phyloP scores from a whole-genome alignment of 805 yeast species.

The Candida incommunis region DNA sequence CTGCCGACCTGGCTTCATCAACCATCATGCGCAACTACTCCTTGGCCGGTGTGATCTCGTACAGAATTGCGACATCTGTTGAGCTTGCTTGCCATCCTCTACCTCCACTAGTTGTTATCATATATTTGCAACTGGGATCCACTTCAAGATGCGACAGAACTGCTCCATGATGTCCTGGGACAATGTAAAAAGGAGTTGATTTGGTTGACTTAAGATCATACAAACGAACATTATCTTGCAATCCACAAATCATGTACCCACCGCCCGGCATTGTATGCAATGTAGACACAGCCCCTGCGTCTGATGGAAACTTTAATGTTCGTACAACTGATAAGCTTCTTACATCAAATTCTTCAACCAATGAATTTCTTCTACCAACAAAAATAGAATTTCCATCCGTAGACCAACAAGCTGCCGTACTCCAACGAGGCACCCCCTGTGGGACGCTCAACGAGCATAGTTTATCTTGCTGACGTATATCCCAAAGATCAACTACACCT shows the following conservation, averaged over 20 bases:
- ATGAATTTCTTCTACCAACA: conserved; percentile 81
- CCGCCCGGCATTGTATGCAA: conserved; percentile 70
- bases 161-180: conserved; percentile 97
- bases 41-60: conserved; percentile 45
- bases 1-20: too few relatives aligned
- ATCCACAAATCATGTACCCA: conserved; percentile 71
- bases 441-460: conserved; percentile 41
- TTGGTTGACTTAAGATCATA: conserved; percentile 46
- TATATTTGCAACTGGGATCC: conserved; percentile 77
- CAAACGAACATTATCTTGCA: conserved; percentile 76
- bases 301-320: conserved; percentile 60
- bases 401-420: conserved; percentile 76
- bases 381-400: conserved; percentile 62
- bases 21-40: too few relatives aligned
- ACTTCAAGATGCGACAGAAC: conserved; percentile 60
- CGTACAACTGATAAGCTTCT: conserved; percentile 30
- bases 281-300: conserved; percentile 82
- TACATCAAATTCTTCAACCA: conserved; percentile 45
- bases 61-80: conserved; percentile 69
- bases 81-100: conserved; percentile 87
- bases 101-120: conserved; percentile 86
- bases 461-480: conserved; percentile 34
- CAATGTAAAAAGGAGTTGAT: conserved; percentile 62
- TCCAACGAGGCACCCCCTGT: conserved; percentile 80
- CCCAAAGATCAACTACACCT: conserved; percentile 78